Conservation (phyloP, 805 yeast species). For the Kuraishia floccosa region DNA sequence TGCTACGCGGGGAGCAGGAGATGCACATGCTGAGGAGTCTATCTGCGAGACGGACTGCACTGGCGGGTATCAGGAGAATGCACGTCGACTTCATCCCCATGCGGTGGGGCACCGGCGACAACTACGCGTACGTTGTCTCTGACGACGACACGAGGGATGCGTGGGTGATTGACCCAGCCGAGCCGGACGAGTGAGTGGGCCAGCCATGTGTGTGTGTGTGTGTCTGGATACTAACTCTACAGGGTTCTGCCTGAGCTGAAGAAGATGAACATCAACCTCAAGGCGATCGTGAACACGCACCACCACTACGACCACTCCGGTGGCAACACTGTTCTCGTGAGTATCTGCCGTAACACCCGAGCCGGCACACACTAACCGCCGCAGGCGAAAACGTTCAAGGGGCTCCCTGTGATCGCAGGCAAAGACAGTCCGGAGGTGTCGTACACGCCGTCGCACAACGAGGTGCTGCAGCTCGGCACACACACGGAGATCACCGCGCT, state of each 20-base stretch:
- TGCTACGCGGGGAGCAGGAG: too few species aligned
- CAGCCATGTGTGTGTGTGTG: neutral
- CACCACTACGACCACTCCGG: conserved; percentile 95
- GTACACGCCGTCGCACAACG: conserved; percentile 56
- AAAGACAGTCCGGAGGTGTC: conserved; percentile 66
- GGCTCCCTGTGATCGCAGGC: conserved; percentile 72
- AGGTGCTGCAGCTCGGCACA: conserved; percentile 51
- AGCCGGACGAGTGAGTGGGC: conserved; percentile 45
- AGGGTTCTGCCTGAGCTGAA: conserved; percentile 31
- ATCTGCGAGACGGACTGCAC: too few species aligned
- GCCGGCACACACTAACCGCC: neutral
- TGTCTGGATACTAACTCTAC: conserved; percentile 3
- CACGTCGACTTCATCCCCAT: conserved; percentile 74
- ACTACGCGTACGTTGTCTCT: conserved; percentile 71
- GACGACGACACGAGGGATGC: conserved; percentile 59
- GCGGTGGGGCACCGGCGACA: conserved; percentile 94
- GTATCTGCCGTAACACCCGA: conserved; percentile 6
- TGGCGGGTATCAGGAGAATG: conserved; percentile 65
- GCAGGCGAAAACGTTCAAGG: conserved; percentile 9
- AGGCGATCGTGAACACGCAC: conserved; percentile 86
- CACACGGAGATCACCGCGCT: conserved; percentile 61
- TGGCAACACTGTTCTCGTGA: conserved; percentile 45
- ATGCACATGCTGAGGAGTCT: too few species aligned
- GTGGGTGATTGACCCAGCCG: conserved; percentile 90
- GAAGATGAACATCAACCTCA: conserved; percentile 34